A percentile compares a stretch with the other conserved stretches of the same genome.
Conservation (phyloP, 129 eudicot genomes). For the Tagetes erecta region DNA sequence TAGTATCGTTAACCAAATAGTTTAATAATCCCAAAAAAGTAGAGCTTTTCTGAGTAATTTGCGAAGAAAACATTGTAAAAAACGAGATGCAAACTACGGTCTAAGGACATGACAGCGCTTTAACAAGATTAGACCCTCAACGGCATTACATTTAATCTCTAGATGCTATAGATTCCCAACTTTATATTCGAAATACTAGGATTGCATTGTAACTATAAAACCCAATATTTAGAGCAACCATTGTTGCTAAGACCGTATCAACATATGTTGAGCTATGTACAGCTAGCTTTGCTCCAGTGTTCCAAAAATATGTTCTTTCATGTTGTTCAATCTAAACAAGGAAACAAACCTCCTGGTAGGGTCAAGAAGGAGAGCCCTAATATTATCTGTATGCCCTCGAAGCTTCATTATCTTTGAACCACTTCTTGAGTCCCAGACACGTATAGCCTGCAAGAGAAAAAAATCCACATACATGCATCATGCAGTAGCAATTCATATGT, state of each 20-base stretch:
- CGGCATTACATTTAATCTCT: constrained; percentile 8
- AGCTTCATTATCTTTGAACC: constrained; percentile 92
- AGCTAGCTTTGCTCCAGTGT: neutral
- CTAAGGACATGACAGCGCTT: constrained; percentile 5
- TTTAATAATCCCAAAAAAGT: neutral
- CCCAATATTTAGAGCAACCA: constrained; percentile 10
- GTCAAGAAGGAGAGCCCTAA: constrained; percentile 77
- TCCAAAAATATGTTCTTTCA: neutral
- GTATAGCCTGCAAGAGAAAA: constrained; percentile 61
- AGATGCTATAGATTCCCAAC: neutral
- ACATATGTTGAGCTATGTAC: constrained; percentile 4
- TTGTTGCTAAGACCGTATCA: constrained; percentile 13
- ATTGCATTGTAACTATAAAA: neutral
- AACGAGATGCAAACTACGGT: constrained; percentile 3
- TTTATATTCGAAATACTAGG: neutral
- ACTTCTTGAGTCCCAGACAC: constrained; percentile 95
- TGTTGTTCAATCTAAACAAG: neutral
- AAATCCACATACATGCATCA: constrained; percentile 19
- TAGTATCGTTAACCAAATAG: constrained; percentile 17
- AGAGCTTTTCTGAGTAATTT: neutral
- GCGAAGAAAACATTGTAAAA: neutral
- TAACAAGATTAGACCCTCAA: constrained; percentile 6
- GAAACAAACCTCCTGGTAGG: constrained; percentile 82
- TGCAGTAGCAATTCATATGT: neutral
- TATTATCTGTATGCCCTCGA: constrained; percentile 88